Evolutionary conservation across 2,329 filamentous ascomycete genomes (phyloP).

Genomic region (Pseudogymnoascus sp.): DNA sequence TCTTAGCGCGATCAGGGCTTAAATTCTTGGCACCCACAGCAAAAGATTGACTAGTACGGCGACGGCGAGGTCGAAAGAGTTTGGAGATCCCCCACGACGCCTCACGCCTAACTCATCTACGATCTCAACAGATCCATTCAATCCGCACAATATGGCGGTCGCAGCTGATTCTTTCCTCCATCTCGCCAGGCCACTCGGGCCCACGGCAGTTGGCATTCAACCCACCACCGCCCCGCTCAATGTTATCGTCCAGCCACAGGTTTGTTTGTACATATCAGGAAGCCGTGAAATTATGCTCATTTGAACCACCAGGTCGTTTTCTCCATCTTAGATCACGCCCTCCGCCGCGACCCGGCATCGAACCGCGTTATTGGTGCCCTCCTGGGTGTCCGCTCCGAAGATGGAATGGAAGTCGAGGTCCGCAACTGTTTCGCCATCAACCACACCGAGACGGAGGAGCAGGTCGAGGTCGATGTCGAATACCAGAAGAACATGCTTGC

Average conservation of each 20-base stretch:
- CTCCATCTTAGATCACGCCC: constrained; percentile 85
- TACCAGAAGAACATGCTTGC: constrained; percentile 99
- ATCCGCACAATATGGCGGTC: constrained; percentile 66
- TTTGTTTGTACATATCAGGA: constrained; percentile 39
- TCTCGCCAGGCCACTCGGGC: constrained; percentile 85
- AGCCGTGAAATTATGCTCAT: not conserved
- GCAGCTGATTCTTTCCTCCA: constrained; percentile 81
- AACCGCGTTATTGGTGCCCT: constrained; percentile 96
- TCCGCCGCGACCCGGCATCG: constrained; percentile 79
- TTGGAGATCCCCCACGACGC: constrained; percentile 14
- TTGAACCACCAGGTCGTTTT: constrained; percentile 54
- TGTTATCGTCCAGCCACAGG: constrained; percentile 93
- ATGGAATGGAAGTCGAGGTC: constrained; percentile 94
- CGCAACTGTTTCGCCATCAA: constrained; percentile 95
- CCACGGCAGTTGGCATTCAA: constrained; percentile 70
- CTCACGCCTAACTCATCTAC: constrained; percentile 17
- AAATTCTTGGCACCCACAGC: constrained; percentile 24
- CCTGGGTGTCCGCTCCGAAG: constrained; percentile 86
- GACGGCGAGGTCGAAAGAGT: constrained; percentile 20
- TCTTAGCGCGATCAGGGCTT: constrained; percentile 41
- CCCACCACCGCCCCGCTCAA: constrained; percentile 84
- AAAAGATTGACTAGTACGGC: constrained; percentile 23
- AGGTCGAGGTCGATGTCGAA: constrained; percentile 99
- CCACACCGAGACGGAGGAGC: constrained; percentile 96
- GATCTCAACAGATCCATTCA: constrained; percentile 8